phyloP scores from a whole-genome alignment of 257 asterid genomes.

The Ilex asprella region DNA sequence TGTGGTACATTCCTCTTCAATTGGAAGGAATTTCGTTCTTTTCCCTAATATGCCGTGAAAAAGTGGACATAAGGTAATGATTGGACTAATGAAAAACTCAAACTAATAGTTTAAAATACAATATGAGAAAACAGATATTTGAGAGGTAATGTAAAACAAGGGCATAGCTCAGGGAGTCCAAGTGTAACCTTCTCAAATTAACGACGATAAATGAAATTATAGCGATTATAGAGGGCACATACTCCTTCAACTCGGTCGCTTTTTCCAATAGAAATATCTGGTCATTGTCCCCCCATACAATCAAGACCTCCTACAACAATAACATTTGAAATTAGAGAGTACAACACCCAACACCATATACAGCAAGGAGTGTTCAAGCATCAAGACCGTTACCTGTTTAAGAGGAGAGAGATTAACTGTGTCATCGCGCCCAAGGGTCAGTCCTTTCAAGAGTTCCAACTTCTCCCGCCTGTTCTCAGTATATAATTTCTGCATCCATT shows the following conservation, averaged over 20 bases:
- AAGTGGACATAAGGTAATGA: too few relatives aligned
- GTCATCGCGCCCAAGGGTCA: constrained; percentile 49
- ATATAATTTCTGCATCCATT: constrained; percentile 46
- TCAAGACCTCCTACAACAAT: constrained; percentile 48
- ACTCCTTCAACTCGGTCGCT: constrained; percentile 57
- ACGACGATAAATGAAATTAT: background rate
- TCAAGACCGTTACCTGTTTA: constrained; percentile 33
- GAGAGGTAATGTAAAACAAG: background rate
- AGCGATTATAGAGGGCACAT: constrained; percentile 8
- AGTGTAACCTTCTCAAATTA: background rate
- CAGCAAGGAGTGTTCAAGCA: background rate
- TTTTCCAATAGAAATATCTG: constrained; percentile 55
- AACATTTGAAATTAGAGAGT: background rate
- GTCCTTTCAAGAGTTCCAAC: constrained; percentile 54
- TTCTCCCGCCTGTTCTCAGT: constrained; percentile 56
- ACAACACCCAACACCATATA: background rate
- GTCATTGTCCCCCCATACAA: constrained; percentile 88
- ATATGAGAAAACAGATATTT: background rate
- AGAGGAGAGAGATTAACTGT: constrained; percentile 33
- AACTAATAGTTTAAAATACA: background rate
- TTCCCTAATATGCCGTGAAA: too few relatives aligned
- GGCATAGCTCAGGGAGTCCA: background rate
- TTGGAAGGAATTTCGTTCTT: too few relatives aligned
- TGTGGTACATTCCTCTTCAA: too few relatives aligned
- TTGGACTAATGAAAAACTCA: too few relatives aligned